Base-by-base conservation (phyloP, 805 yeast species). In the baker's yeast (Saccharomyces cerevisiae) region DNA sequence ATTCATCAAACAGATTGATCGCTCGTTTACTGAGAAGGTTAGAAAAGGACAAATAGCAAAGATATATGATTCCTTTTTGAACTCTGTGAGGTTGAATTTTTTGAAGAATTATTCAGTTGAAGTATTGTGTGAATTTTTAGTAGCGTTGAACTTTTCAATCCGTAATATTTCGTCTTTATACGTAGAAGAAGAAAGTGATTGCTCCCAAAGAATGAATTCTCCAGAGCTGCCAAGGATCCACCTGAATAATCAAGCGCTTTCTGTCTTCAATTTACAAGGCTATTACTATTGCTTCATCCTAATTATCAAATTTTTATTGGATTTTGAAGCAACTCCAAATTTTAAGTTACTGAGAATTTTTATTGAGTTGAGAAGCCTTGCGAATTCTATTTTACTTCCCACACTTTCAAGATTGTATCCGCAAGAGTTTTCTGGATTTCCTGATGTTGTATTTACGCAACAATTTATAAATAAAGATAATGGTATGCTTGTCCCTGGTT, bases 291-390 rank as follows among this genome's bases (percentile, higher is more conserved):
- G 67, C 53, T 69, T 67, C 47, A 50, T 69, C 13, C 56, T 62
- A 21, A 55, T 69, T 17, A 57, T 69, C 3, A 67, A 69, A 53
- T 69, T 67, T 48, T 56, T 69, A 3, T 51, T 64, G 29, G 70
- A 69, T 56, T 69, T 67, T 51, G 72, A 69, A 51, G 52, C 54
- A n/a, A 66, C 68, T 14, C 72, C 71, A 11, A 69, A 69, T 53
- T 69, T 69, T 48, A 69, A 69, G 50, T 50, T 69, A 28, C 56
- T 69, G 17, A 64, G 67, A 50, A 64, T 69, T 11, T 69, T 62
- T 48, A 61, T 64, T 8, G 70, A 69, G 52, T 52, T 69, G 47
- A 65, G 64, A 28, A 67, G 66, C 50, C 50, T 68, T 51, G 67
- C 69, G 2, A 59, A 62, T 47, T 59, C 59, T 22, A 49, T 66